Percentiles rank a stretch among this genome's conserved stretches.
phyloP scores from a whole-genome alignment of 768 basidiomycete species.

The Xanthoconium purpureum region DNA sequence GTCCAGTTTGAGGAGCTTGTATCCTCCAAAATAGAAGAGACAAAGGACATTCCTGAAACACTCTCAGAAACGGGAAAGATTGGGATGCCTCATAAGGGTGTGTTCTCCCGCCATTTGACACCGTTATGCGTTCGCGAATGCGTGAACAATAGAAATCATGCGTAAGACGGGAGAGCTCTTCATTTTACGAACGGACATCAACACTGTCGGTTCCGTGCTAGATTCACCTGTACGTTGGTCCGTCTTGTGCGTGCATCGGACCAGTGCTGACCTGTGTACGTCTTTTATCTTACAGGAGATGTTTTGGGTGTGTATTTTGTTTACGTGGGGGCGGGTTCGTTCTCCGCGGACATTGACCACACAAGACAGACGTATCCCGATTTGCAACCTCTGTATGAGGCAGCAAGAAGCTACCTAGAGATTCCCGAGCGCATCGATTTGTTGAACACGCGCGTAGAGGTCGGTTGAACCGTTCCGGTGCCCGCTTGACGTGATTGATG shows the following conservation, averaged over 20 bases:
- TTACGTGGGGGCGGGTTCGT: neutral
- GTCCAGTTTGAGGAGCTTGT: slow-evolving; percentile 87
- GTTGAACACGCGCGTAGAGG: slow-evolving; percentile 91
- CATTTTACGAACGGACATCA: slow-evolving; percentile 89
- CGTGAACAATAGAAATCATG: slow-evolving; percentile 74
- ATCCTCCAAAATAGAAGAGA: slow-evolving; percentile 91
- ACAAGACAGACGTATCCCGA: slow-evolving; percentile 79
- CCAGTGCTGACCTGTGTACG: neutral
- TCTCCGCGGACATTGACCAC: slow-evolving; percentile 20
- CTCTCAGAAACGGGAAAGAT: slow-evolving; percentile 95
- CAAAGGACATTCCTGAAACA: slow-evolving; percentile 91
- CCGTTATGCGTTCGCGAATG: slow-evolving; percentile 9
- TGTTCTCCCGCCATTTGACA: slow-evolving; percentile 5
- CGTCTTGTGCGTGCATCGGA: neutral
- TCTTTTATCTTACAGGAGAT: slow-evolving; percentile 58
- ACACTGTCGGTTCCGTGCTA: slow-evolving; percentile 93
- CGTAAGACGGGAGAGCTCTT: slow-evolving; percentile 95
- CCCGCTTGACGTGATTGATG: neutral
- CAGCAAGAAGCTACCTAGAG: slow-evolving; percentile 90
- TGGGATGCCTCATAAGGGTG: slow-evolving; percentile 81
- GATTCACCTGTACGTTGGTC: slow-evolving; percentile 77
- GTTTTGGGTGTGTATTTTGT: slow-evolving; percentile 73
- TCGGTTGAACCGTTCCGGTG: slow-evolving; percentile 32
- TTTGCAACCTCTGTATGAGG: slow-evolving; percentile 91
- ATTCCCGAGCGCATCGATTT: slow-evolving; percentile 92